phyloP scores from a whole-genome alignment of 2,329 filamentous ascomycete genomes.

The Chaetomiaceae sp. region DNA sequence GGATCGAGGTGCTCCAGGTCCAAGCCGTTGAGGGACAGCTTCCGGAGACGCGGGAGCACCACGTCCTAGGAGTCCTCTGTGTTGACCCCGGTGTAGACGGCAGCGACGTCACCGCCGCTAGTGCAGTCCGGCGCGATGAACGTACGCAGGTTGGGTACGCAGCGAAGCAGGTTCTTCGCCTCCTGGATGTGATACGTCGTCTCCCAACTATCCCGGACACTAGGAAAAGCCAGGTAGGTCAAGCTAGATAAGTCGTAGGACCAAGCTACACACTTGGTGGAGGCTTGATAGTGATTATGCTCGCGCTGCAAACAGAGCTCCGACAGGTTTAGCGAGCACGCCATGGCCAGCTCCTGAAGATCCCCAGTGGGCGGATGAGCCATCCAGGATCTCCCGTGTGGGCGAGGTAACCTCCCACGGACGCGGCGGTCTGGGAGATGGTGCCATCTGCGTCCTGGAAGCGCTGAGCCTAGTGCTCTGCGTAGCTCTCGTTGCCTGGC shows the following conservation, averaged over 20 bases:
- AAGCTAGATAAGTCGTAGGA: not conserved
- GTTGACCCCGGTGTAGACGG: not conserved
- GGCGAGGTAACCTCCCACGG: too few relatives aligned
- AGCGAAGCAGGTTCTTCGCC: not conserved
- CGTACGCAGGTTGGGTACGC: not conserved
- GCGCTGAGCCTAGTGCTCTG: not conserved
- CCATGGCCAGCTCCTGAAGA: too few relatives aligned
- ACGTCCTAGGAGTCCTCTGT: conserved; percentile 1
- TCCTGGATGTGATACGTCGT: conserved; percentile 1
- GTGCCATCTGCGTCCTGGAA: too few relatives aligned
- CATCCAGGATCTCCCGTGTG: too few relatives aligned
- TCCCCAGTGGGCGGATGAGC: too few relatives aligned
- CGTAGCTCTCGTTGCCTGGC: not conserved
- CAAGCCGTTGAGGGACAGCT: too few relatives aligned
- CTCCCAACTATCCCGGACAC: not conserved
- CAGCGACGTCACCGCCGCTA: not conserved
- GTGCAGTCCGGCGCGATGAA: not conserved
- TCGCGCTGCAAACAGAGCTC: too few relatives aligned
- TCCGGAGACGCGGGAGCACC: not conserved
- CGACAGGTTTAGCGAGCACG: too few relatives aligned
- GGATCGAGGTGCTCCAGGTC: too few relatives aligned
- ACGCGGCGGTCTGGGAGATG: too few relatives aligned
- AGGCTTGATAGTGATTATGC: not conserved
- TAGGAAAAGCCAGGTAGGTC: not conserved
- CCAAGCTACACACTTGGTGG: not conserved